Evolutionary conservation across 2,329 filamentous ascomycete species (phyloP), one percentile per base, ranked within the genome.

Genomic region (Aureobasidium melanogenum): DNA sequence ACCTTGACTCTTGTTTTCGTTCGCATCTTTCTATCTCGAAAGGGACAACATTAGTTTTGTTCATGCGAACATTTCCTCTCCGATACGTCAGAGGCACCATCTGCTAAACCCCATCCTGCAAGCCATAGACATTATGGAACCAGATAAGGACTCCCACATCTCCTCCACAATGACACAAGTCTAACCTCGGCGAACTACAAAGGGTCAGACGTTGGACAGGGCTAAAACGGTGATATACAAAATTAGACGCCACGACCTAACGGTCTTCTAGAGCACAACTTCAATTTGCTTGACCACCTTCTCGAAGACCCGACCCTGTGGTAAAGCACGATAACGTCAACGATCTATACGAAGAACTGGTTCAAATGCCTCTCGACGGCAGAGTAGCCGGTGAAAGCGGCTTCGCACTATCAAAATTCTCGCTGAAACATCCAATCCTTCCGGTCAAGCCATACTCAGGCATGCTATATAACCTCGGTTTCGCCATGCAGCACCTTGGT

Each of bases 251-350:
- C 41, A 39, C 43, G 5, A 14, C 1, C 30, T 14, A 58, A 58
- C 55, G 55, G 55, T 39, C 34, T 58, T 58, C 55, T 41, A 48
- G 55, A 58, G 43, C 44, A 30, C 24, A 22, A 28, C 32, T 12
- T 43, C 28, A 3, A 48, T 39, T 22, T 12, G 32, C 17, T 30
- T 30, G 15, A 17, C 5, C 41, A 24, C 10, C 10, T n/a, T 30
- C 5, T 19, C 32, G 8, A 12, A 15, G 4, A 39, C n/a, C 30
- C 15, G 19, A 22, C 19, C 44, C 39, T 30, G 32, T 15, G n/a
- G 26, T 32, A n/a, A 24, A 36, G 14, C 7, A 41, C 9, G 17
- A 41, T 46, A 28, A 9, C 8, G 12, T 26, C 32, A 48, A 48
- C 32, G 32, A 28, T 30, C 8, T 7, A 24, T 9, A 26, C 47